Evolutionary conservation across 805 yeast species (phyloP).

Genomic region (Candida piceae): DNA sequence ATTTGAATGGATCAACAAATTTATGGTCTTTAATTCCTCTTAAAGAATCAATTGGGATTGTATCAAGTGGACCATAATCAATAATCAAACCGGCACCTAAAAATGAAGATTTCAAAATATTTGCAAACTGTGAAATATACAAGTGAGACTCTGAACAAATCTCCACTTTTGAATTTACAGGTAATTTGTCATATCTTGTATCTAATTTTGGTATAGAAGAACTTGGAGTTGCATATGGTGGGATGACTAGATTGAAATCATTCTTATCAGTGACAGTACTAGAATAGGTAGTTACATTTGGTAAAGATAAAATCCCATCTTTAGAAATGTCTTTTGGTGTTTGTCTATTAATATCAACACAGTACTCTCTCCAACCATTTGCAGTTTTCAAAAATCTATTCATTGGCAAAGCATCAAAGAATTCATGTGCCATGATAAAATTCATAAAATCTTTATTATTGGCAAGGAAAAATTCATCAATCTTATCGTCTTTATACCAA

Average conservation of each 20-base stretch:
- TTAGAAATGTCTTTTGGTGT: conserved; percentile 7
- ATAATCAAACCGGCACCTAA: conserved; percentile 65
- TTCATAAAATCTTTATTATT: conserved; percentile 35
- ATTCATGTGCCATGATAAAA: conserved; percentile 77
- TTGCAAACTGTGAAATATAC: conserved; percentile 48
- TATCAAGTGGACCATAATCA: conserved; percentile 66
- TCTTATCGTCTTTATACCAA: conserved; percentile 55
- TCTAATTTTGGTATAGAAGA: conserved; percentile 50
- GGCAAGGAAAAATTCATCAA: conserved; percentile 29
- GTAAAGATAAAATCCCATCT: conserved; percentile 9
- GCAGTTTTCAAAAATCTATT: conserved; percentile 57
- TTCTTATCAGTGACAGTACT: conserved; percentile 6
- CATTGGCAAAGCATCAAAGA: conserved; percentile 82
- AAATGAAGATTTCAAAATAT: conserved; percentile 27
- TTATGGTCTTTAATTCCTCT: conserved; percentile 71
- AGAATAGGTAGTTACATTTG: conserved; percentile 16
- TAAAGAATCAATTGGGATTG: conserved; percentile 65
- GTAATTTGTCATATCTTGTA: conserved; percentile 47
- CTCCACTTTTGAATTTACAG: conserved; percentile 58
- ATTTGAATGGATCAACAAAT: conserved; percentile 67
- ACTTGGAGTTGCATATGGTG: conserved; percentile 58
- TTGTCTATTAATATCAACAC: conserved; percentile 48
- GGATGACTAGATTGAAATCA: conserved; percentile 51
- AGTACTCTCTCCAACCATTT: conserved; percentile 73
- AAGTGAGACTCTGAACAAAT: conserved; percentile 69